A percentile compares a stretch with the other conserved stretches of the same genome.
Conservation (phyloP, 768 basidiomycete genomes). For the Porpolomopsis calyptriformis region DNA sequence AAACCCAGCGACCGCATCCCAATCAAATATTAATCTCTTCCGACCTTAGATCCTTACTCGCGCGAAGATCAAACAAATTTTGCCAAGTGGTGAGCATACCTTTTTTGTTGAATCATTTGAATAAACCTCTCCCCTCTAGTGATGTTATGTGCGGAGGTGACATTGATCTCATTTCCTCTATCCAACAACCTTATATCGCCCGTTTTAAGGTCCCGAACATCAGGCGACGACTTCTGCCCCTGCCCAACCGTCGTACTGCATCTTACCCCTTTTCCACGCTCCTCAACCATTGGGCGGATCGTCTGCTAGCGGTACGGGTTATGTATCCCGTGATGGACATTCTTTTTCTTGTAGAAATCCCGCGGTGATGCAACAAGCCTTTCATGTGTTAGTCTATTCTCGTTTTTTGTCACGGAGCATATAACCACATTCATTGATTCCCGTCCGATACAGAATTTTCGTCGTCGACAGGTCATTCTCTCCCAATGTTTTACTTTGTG, state of each 20-base stretch:
- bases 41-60: slow-evolving; percentile 42
- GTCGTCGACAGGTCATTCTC: slow-evolving; percentile 36
- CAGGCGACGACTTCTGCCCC: slow-evolving; percentile 24
- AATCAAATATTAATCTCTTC: slow-evolving; percentile 1
- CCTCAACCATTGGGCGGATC: slow-evolving; percentile 14
- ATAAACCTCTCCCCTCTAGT: slow-evolving; percentile 16
- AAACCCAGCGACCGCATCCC: background rate
- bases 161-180: background rate
- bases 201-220: slow-evolving; percentile 39
- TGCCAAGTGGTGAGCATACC: slow-evolving; percentile 35
- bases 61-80: slow-evolving; percentile 46
- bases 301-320: slow-evolving; percentile 24
- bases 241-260: slow-evolving; percentile 44
- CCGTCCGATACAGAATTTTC: slow-evolving; percentile 20
- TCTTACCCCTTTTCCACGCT: slow-evolving; percentile 43
- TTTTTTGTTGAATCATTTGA: background rate
- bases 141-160: slow-evolving; percentile 44
- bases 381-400: slow-evolving; percentile 41
- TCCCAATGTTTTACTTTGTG: too few species aligned
- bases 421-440: background rate
- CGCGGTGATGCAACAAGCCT: slow-evolving; percentile 38
- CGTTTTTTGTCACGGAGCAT: background rate
- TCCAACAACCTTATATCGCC: background rate
- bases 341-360: slow-evolving; percentile 45
- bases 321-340: slow-evolving; percentile 50